phyloP scores from a whole-genome alignment of 2,329 filamentous ascomycete genomes.

The Fusarium aywerte region DNA sequence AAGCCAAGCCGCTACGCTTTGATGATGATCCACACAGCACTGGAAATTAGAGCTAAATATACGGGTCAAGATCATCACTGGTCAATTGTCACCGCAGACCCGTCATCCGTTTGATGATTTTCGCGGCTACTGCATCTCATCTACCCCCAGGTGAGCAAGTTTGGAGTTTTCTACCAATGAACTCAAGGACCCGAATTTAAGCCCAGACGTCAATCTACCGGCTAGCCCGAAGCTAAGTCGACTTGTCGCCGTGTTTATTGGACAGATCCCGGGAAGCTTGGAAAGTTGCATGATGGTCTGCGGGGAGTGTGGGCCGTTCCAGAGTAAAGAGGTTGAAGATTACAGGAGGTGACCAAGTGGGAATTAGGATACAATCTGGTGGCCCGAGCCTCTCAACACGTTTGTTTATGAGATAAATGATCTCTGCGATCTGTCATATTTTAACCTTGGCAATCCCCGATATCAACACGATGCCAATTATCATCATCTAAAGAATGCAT shows the following conservation, averaged over 20 bases:
- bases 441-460: background rate
- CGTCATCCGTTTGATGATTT: background rate
- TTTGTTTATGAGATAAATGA: background rate
- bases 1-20: background rate
- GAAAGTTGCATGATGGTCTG: background rate
- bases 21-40: background rate
- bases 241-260: background rate
- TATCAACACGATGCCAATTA: background rate
- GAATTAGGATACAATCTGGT: background rate
- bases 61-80: background rate
- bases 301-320: background rate
- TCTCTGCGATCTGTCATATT: background rate
- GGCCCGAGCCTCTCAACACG: background rate
- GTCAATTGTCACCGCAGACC: background rate
- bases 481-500: constrained; percentile 2
- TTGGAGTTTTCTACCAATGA: background rate
- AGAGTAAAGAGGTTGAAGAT: background rate
- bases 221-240: too few relatives aligned
- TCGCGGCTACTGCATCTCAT: background rate
- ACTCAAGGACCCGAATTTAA: background rate
- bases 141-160: background rate
- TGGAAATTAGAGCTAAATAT: background rate
- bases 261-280: background rate
- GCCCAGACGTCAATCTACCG: background rate
- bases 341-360: background rate